These are phyloP conservation scores for Gossypium thurberi DNA, from an alignment of 345 rosid species.

Conservation along the genomic window DNA sequence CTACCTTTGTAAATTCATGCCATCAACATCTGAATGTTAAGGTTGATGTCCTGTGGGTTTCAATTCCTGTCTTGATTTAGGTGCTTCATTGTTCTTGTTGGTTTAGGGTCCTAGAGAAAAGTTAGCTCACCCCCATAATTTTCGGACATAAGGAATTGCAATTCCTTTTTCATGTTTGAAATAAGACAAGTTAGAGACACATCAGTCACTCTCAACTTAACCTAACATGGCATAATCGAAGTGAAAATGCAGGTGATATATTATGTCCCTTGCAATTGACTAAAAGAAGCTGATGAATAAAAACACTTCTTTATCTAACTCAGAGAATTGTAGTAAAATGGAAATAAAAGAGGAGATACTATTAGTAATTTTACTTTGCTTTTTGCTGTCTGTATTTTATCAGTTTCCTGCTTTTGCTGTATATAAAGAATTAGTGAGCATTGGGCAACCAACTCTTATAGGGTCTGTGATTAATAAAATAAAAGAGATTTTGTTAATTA, in stretches of 20 bases:
- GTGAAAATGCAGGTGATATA: not conserved
- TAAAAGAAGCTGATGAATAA: not conserved
- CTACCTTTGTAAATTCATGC: not conserved
- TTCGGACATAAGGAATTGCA: not conserved
- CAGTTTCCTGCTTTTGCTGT: not conserved
- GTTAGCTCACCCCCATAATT: not conserved
- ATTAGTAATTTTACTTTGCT: not conserved
- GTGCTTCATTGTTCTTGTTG: not conserved
- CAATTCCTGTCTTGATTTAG: not conserved
- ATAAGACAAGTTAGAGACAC: not conserved
- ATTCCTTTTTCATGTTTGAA: not conserved
- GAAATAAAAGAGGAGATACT: not conserved
- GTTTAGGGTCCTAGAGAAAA: not conserved
- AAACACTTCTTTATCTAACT: not conserved
- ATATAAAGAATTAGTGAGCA: not conserved
- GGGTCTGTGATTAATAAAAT: not conserved
- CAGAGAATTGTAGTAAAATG: not conserved
- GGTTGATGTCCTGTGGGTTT: not conserved
- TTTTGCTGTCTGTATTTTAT: not conserved
- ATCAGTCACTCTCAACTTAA: not conserved
- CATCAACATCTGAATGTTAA: not conserved
- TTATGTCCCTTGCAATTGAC: not conserved
- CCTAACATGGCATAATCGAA: not conserved
- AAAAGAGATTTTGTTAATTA: not conserved
- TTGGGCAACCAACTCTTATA: not conserved